Evolutionary conservation across 371 early-diverging fungal genomes (phyloP).

Genomic region (Paraphysoderma sedebokerense): DNA sequence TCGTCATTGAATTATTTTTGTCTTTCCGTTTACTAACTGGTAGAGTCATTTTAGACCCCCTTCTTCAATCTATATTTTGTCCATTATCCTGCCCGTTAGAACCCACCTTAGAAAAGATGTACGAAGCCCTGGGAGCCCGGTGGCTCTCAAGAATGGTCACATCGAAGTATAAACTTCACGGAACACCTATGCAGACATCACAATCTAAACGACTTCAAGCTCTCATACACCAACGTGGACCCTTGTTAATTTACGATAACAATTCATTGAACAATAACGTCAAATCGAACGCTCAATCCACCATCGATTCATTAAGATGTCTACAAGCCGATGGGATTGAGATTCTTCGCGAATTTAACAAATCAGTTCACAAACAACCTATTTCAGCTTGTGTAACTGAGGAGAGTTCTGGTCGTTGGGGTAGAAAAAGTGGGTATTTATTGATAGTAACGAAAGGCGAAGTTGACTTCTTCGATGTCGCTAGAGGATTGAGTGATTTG

Average conservation of each 20-base stretch:
- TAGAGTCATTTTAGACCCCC: too few species aligned
- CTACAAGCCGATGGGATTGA: slow-evolving; percentile 36
- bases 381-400: slow-evolving; percentile 42
- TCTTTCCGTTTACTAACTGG: too few species aligned
- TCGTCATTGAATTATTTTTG: too few species aligned
- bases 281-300: slow-evolving; percentile 1
- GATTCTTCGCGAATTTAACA: slow-evolving; percentile 44
- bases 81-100: slow-evolving; percentile 55
- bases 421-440: slow-evolving; percentile 16
- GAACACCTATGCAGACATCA: slow-evolving; percentile 21
- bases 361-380: slow-evolving; percentile 28
- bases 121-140: slow-evolving; percentile 44
- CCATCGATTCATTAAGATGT: not conserved
- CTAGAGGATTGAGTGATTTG: slow-evolving; percentile 34
- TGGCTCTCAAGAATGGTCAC: slow-evolving; percentile 42
- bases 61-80: slow-evolving; percentile 50
- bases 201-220: slow-evolving; percentile 36
- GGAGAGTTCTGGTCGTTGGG: slow-evolving; percentile 3
- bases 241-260: slow-evolving; percentile 52
- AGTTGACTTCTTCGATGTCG: slow-evolving; percentile 66
- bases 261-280: slow-evolving; percentile 11
- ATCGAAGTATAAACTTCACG: not conserved
- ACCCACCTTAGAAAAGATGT: slow-evolving; percentile 39
- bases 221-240: slow-evolving; percentile 56
- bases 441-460: too few species aligned